A percentile compares a stretch with the other conserved stretches of the same genome.
phyloP scores from a whole-genome alignment of 768 basidiomycete genomes.

The Podaxis mareebaensis region DNA sequence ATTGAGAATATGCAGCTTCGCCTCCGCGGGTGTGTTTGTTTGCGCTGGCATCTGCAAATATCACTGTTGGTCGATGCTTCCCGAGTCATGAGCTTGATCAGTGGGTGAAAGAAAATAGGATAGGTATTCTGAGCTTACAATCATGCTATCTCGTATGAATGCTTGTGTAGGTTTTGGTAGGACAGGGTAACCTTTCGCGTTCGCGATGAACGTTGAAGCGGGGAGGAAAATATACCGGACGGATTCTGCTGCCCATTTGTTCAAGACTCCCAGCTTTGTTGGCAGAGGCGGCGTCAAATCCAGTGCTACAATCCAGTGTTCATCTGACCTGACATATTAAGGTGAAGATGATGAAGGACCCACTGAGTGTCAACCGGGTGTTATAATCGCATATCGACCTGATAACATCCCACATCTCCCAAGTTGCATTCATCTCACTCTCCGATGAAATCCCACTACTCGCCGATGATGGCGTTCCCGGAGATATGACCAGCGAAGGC shows the following conservation, averaged over 20 bases:
- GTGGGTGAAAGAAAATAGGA: neutral
- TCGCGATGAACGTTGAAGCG: conserved; percentile 89
- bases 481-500: conserved; percentile 39
- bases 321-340: neutral
- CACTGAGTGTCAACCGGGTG: conserved; percentile 71
- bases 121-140: conserved; percentile 47
- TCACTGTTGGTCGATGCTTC: conserved; percentile 84
- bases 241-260: conserved; percentile 92
- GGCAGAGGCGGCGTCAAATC: conserved; percentile 91
- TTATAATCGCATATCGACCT: conserved; percentile 87
- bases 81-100: conserved; percentile 7
- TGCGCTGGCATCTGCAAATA: conserved; percentile 69
- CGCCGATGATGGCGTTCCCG: conserved; percentile 29
- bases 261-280: conserved; percentile 68
- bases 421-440: conserved; percentile 70
- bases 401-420: conserved; percentile 99
- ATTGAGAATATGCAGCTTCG: conserved; percentile 86
- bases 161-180: conserved; percentile 90
- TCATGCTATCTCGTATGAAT: conserved; percentile 89
- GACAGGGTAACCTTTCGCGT: conserved; percentile 95
- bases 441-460: conserved; percentile 34
- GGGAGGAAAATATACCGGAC: conserved; percentile 89
- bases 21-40: conserved; percentile 79
- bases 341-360: conserved; percentile 22
- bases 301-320: conserved; percentile 56